These are phyloP conservation scores for Platanthera guangdongensis DNA, from an alignment of 106 monocot genomes.

Conservation along the genomic window DNA sequence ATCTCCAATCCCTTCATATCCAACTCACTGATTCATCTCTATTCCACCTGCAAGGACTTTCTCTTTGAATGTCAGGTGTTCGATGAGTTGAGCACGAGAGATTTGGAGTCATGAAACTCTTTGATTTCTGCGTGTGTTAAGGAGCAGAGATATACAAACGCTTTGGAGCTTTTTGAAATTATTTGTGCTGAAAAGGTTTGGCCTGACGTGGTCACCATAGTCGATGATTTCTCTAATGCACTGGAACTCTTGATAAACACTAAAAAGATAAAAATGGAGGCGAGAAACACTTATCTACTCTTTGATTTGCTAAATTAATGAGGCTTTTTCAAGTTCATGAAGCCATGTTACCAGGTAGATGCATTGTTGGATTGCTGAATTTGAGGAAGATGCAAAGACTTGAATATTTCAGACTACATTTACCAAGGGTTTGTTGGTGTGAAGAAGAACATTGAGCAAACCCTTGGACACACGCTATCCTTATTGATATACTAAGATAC, in stretches of 20 bases:
- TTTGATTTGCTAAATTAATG: too few species aligned
- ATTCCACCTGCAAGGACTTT: constrained; percentile 13
- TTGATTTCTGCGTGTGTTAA: constrained; percentile 32
- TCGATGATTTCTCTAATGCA: constrained; percentile 26
- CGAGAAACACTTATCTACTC: too few species aligned
- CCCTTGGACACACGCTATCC: too few species aligned
- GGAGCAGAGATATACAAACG: constrained; percentile 13
- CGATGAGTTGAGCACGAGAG: constrained; percentile 34
- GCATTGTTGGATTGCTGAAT: too few species aligned
- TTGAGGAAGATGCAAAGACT: too few species aligned
- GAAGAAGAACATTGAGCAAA: too few species aligned
- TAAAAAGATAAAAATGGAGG: constrained; percentile 24
- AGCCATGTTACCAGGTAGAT: too few species aligned
- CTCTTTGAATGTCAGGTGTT: constrained; percentile 18
- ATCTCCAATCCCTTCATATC: constrained; percentile 19
- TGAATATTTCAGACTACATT: too few species aligned
- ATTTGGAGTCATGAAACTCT: constrained; percentile 48
- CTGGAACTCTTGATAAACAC: constrained; percentile 26
- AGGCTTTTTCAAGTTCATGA: too few species aligned
- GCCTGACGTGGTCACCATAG: constrained; percentile 40
- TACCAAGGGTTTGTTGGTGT: too few species aligned
- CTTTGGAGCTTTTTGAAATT: constrained; percentile 17
- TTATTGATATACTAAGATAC: too few species aligned
- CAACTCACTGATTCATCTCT: constrained; percentile 33
- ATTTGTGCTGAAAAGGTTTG: constrained; percentile 18